These are phyloP conservation scores for Irpex lacteus DNA, from an alignment of 1,284 basidiomycete species.

Conservation along the genomic window DNA sequence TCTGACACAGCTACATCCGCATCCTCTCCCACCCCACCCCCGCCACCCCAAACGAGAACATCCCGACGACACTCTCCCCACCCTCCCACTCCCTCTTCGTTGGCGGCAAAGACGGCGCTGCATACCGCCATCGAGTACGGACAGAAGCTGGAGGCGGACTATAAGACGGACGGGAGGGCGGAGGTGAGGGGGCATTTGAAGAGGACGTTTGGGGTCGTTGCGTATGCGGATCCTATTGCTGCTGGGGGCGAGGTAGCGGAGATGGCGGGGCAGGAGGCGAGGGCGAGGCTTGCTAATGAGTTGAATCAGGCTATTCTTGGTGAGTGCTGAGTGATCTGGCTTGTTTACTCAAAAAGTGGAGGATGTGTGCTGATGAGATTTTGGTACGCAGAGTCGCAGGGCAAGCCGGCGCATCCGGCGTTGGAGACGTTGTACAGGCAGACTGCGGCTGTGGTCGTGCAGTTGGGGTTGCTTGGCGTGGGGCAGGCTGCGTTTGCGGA, in stretches of 20 bases:
- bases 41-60: constrained; percentile 19
- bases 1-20: no score
- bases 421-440: constrained; percentile 77
- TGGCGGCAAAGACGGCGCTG: constrained; percentile 46
- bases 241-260: constrained; percentile 62
- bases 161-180: constrained; percentile 55
- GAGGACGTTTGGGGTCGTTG: constrained; percentile 73
- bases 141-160: constrained; percentile 63
- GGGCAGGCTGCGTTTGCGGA: constrained; percentile 81
- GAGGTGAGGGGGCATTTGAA: constrained; percentile 65
- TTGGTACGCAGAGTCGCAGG: constrained; percentile 64
- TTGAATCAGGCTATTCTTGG: constrained; percentile 80
- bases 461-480: constrained; percentile 66
- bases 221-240: constrained; percentile 69
- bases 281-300: constrained; percentile 67
- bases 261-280: constrained; percentile 64
- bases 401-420: constrained; percentile 63
- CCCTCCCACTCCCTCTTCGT: constrained; percentile 8
- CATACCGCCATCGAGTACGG: constrained; percentile 69
- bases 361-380: constrained; percentile 2
- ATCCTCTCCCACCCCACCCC: background rate
- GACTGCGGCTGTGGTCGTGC: constrained; percentile 57
- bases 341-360: background rate
- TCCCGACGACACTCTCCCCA: constrained; percentile 7
- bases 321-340: constrained; percentile 35